Evolutionary conservation across 805 yeast genomes (phyloP), one percentile per base, ranked within the genome.

Genomic region (Yamadazyma scolyti): DNA sequence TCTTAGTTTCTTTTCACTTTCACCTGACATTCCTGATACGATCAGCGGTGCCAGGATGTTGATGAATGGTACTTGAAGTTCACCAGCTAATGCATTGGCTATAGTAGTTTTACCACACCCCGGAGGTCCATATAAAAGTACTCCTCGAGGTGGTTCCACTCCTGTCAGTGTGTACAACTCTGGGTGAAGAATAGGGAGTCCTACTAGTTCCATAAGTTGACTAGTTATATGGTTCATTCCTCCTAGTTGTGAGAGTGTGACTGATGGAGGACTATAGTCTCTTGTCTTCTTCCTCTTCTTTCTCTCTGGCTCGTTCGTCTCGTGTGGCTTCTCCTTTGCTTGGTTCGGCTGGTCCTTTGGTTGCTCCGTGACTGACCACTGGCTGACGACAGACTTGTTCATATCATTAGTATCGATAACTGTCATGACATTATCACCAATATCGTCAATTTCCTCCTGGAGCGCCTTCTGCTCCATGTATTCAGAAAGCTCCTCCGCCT

Each of bases 1-100:
- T 40, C 98, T 71, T 14, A 93, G 68, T 51, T 90, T 89, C 65
- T 93, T 93, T 56, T 93, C 98, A 41, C 90, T 79, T 56, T 93
- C 98, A 25, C 98, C 98, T n/a, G 96, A 86, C 97, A 93, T 93
- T 4, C 98, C 98, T 39, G 96, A 85, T 0, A 93, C 97, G 6
- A 93, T 86, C 2, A 95, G 82, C 1, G 98, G 98, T 0, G 98
- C 97, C 16, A 95, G 83, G 1, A 93, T 71, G 26, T 83, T 81
- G 11, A 93, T 77, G 51, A 93, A 93, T 0, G 97, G 96, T 0
- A 93, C 96, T 44, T 87, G 83, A 19, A 93, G 68, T 50, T 90
- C 96, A 17, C 96, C 96, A 1, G 98, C 98, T 14, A 93, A 64
- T 0, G 97, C 96, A 56, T 88, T 88, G 3, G 98, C 98, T 32